Evolutionary conservation across 176 grass and related monocot species (phyloP).

Genomic region (Phyllostachys edulis): DNA sequence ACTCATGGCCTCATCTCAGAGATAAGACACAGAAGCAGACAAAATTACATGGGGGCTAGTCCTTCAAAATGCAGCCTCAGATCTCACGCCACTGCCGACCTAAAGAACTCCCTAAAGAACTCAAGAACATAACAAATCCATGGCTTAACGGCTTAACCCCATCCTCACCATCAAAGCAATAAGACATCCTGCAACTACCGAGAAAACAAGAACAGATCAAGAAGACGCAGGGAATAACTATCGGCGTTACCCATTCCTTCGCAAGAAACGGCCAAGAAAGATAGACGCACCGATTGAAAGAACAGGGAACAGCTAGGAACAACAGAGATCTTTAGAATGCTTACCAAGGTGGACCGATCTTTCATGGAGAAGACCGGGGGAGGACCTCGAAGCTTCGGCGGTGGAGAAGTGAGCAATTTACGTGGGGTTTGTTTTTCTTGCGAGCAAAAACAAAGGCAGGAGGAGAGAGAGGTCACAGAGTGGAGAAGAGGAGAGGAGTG

Average conservation of each 20-base stretch:
- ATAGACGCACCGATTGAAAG: neutral
- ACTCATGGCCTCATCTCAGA: neutral
- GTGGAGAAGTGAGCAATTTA: conserved; percentile 23
- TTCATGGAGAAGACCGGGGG: neutral
- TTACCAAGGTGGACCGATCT: conserved; percentile 10
- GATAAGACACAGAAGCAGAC: neutral
- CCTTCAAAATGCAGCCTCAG: neutral
- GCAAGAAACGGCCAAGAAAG: neutral
- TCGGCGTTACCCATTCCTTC: conserved; percentile 14
- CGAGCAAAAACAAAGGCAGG: conserved; percentile 20
- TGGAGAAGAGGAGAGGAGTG: conserved; percentile 19
- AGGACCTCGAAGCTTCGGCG: conserved; percentile 16
- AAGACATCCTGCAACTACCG: neutral
- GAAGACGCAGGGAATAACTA: neutral
- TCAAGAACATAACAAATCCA: neutral
- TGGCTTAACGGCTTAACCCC: neutral
- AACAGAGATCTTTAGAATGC: neutral
- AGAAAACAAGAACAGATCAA: neutral
- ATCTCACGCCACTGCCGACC: conserved; percentile 23
- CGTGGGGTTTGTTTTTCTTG: conserved; percentile 9
- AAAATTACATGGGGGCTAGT: neutral
- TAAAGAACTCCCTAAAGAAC: neutral
- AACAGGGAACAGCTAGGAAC: too few species aligned
- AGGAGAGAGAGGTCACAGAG: neutral
- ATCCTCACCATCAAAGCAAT: neutral